These are phyloP conservation scores for Medicago lupulina DNA, from an alignment of 306 rosid species.

Conservation along the genomic window DNA sequence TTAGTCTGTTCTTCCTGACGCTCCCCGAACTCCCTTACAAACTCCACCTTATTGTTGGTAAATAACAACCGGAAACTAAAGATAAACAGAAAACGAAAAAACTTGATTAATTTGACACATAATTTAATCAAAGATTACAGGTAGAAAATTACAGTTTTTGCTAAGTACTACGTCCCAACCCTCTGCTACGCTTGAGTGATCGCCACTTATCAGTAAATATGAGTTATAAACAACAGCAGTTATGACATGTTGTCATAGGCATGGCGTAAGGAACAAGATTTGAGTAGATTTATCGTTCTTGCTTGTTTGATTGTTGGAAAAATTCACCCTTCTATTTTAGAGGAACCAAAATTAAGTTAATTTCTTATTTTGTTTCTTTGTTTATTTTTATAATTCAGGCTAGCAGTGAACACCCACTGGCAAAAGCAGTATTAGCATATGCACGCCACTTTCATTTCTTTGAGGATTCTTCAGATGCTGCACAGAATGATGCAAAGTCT, in stretches of 20 bases:
- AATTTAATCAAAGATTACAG: background rate
- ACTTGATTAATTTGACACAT: background rate
- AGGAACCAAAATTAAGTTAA: slow-evolving; percentile 6
- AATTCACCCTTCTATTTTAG: slow-evolving; percentile 14
- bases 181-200: background rate
- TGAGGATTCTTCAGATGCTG: slow-evolving; percentile 64
- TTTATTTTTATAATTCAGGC: slow-evolving; percentile 60
- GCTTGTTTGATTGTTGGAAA: slow-evolving; percentile 25
- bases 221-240: background rate
- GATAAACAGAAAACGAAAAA: too few relatives aligned
- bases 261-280: slow-evolving; percentile 25
- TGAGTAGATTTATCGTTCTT: slow-evolving; percentile 13
- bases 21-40: background rate
- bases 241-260: background rate
- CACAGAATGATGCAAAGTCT: slow-evolving; percentile 48
- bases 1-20: background rate
- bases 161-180: background rate
- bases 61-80: too few relatives aligned
- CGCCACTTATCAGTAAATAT: background rate
- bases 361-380: slow-evolving; percentile 7
- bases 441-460: slow-evolving; percentile 95
- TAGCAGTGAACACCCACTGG: slow-evolving; percentile 97
- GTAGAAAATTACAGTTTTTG: background rate
- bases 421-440: slow-evolving; percentile 83
- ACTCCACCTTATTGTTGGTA: too few relatives aligned